Evolutionary conservation across 2,329 filamentous ascomycete species (phyloP), one percentile per base, ranked within the genome.

Genomic region (Exophiala oligosperma): DNA sequence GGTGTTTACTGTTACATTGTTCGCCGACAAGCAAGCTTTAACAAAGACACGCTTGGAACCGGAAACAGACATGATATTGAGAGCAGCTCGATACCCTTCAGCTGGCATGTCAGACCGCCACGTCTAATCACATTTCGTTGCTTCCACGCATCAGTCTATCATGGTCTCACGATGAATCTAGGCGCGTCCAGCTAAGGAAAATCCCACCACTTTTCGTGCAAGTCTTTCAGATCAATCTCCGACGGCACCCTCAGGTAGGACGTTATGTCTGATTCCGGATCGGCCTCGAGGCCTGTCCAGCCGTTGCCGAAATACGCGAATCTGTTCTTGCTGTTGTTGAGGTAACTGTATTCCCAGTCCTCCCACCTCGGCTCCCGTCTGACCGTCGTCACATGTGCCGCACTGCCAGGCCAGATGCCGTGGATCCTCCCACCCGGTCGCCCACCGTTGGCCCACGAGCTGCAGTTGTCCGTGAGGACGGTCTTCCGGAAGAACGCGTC

Each of bases 401-500:
- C 62, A 28, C 60, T 62, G 32, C 62, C 62, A 12, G 60, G 62
- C 62, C 62, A 64, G 29, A 64, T 57, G 26, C 60, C 60, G 37
- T 59, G 55, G 24, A 64, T 59, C n/a, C 62, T 48, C 7, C 44
- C 40, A 23, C 60, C 62, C 11, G 60, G 51, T 38, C 52, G 55
- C 12, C 61, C 63, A 6, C 63, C 61, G 26, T 65, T 65, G 12
- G 57, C 56, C 63, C 63, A 65, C 8, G 58, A 61, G 46, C 56
- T 57, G 56, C 63, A 65, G 21, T 63, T 63, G 35, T 63, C 62
- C 8, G 59, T 59, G n/a, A 64, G 54, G 1, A 84, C 81, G 0
- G 81, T 84, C 23, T 71, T 78, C 0, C 73, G 70, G 65, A 84
- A 84, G 68, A 84, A 85, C 0, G 79, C 77, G 62, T 84, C 79